A percentile compares a stretch with the other conserved stretches of the same genome.
These are phyloP conservation scores for Cardamine occulta DNA, from an alignment of 345 rosid genomes.

Conservation along the genomic window DNA sequence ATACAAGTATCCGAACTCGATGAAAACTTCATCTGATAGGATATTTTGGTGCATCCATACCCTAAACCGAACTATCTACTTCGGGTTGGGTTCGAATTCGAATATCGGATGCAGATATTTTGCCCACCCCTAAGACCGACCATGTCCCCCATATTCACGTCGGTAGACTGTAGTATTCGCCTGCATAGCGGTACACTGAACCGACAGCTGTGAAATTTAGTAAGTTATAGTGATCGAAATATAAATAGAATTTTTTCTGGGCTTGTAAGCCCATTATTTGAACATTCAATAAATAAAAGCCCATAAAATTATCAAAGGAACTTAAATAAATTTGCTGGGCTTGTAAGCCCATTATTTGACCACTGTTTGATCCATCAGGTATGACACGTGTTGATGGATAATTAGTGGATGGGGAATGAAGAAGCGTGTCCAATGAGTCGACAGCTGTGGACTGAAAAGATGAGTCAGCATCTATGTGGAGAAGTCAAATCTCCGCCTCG, in stretches of 20 bases:
- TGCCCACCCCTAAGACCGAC: too few relatives aligned
- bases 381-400: constrained; percentile 5
- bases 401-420: neutral
- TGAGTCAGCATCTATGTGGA: constrained; percentile 28
- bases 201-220: neutral
- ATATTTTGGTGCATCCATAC: too few relatives aligned
- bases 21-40: too few relatives aligned
- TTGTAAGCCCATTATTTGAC: too few relatives aligned
- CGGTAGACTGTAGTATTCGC: constrained; percentile 24
- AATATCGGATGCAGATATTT: too few relatives aligned
- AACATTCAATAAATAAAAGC: neutral
- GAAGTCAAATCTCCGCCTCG: constrained; percentile 36
- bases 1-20: too few relatives aligned
- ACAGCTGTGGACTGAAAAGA: constrained; percentile 33
- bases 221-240: too few relatives aligned
- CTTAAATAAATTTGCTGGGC: neutral
- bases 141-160: constrained; percentile 25
- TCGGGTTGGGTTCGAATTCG: too few relatives aligned
- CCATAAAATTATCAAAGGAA: neutral
- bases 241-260: too few relatives aligned
- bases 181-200: constrained; percentile 21
- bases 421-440: constrained; percentile 44
- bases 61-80: too few relatives aligned
- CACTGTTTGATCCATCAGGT: too few relatives aligned
- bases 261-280: too few relatives aligned